Evolutionary conservation across 2,329 filamentous ascomycete genomes (phyloP).

Genomic region (Neofusicoccum kwambonambiense): DNA sequence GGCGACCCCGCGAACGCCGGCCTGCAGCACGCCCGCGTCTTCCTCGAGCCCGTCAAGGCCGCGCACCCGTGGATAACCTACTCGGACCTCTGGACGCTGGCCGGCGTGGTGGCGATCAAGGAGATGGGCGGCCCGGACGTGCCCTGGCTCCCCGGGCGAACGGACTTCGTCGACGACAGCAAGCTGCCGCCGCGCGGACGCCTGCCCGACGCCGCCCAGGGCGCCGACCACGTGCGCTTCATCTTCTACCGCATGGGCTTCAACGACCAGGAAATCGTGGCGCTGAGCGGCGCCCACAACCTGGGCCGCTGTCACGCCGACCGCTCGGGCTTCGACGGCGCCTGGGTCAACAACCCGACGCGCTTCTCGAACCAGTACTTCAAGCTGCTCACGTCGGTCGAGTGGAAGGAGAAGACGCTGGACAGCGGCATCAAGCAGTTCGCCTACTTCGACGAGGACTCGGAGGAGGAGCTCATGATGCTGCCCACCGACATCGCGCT

Average conservation of each 20-base stretch:
- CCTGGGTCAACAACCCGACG: constrained; percentile 61
- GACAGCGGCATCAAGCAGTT: constrained; percentile 57
- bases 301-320: constrained; percentile 57
- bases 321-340: constrained; percentile 57
- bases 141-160: constrained; percentile 58
- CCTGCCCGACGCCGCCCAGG: constrained; percentile 55
- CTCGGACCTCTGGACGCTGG: constrained; percentile 64
- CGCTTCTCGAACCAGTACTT: constrained; percentile 60
- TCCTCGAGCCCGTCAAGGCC: constrained; percentile 62
- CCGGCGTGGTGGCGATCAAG: constrained; percentile 57
- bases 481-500: constrained; percentile 63
- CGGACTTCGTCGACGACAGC: constrained; percentile 61
- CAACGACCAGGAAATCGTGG: constrained; percentile 60
- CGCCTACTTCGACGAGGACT: constrained; percentile 58
- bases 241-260: constrained; percentile 63
- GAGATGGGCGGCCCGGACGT: constrained; percentile 61
- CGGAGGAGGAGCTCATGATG: constrained; percentile 63
- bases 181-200: constrained; percentile 59
- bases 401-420: constrained; percentile 57
- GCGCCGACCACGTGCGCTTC: constrained; percentile 54
- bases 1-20: constrained; percentile 66
- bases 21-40: constrained; percentile 61
- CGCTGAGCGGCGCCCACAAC: constrained; percentile 56
- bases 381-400: constrained; percentile 50
- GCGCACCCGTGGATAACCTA: constrained; percentile 64